Base-by-base conservation (phyloP, 169 alveolate genomes). In the Cryptosporidium viatorum region DNA sequence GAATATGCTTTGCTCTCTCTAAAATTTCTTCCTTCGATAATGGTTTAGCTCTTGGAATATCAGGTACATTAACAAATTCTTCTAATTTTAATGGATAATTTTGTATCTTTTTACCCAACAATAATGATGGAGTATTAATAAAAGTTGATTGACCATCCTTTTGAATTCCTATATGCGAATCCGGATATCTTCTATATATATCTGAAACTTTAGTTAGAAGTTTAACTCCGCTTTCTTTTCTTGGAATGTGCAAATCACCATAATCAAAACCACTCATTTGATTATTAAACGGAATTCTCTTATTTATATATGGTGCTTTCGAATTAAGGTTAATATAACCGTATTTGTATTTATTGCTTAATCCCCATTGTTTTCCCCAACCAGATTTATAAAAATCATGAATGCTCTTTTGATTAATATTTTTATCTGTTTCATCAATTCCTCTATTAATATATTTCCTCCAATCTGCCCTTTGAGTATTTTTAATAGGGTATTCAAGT, bases 401-500 rank as follows among this genome's bases (percentile, higher is more conserved):
- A 60, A 60, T 67, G 6, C 21, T 35, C 37, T 59, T 80, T 21
- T 60, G 43, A 23, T 35, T 18, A 18, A 43, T 37, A n/a, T 39
- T 43, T 14, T 43, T 65, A 0, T 35, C 41, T 55, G 51, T 39
- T n/a, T 41, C 55, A 39, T 41, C 75, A 14, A 80, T 23, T 10
- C 41, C 48, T 5, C 67, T 65, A 37, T 45, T 41, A 4, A 62
- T 35, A 62, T 80, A 80, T 41, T 80, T 80, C n/a, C 75, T 80
- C 89, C 89, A 80, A 65, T 80, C 89, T 18, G 68, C 75, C 52
- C 48, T 80, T 18, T 43, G 23, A 31, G 39, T 35, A 65, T 45
- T 39, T 80, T 12, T 59, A 26, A 43, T 41, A n/a, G 89, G 89
- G 26, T 80, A 80, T 21, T 62, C 68, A 7, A 41, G 50, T 3